phyloP scores from a whole-genome alignment of 2,329 filamentous ascomycete species.

The Nectriaceae sp. region DNA sequence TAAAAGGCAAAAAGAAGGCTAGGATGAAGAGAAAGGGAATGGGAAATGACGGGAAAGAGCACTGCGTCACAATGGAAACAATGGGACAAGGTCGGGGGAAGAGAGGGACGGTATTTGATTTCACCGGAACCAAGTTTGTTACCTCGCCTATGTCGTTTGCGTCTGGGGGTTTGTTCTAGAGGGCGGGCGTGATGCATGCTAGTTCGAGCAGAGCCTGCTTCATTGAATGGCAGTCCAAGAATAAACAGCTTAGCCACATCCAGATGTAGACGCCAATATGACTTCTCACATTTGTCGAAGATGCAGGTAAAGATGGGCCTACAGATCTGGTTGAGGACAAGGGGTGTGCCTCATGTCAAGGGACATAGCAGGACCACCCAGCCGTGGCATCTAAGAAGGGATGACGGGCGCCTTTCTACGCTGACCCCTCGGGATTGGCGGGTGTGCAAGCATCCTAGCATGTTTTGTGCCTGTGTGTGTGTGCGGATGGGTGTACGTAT shows the following conservation, averaged over 20 bases:
- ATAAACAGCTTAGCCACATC: slow-evolving; percentile 25
- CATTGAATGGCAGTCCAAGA: slow-evolving; percentile 21
- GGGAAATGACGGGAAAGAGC: slow-evolving; percentile 19
- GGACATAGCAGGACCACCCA: background rate
- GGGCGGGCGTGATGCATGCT: slow-evolving; percentile 18
- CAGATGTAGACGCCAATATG: slow-evolving; percentile 16
- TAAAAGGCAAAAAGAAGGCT: slow-evolving; percentile 5
- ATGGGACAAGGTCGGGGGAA: slow-evolving; percentile 24
- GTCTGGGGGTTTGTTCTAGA: slow-evolving; percentile 2
- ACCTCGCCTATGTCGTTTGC: slow-evolving; percentile 24
- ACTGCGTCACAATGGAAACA: slow-evolving; percentile 30
- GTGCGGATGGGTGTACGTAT: slow-evolving; percentile 26
- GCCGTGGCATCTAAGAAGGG: slow-evolving; percentile 19
- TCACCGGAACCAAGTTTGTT: slow-evolving; percentile 24
- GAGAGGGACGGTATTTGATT: slow-evolving; percentile 27
- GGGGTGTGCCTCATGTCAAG: slow-evolving; percentile 21
- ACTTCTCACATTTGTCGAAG: slow-evolving; percentile 19
- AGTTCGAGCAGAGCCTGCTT: slow-evolving; percentile 20
- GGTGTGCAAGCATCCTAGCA: slow-evolving; percentile 20
- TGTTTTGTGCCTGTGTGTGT: slow-evolving; percentile 24
- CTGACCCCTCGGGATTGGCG: slow-evolving; percentile 19
- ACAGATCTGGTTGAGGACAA: background rate
- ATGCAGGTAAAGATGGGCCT: slow-evolving; percentile 10
- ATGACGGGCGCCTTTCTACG: slow-evolving; percentile 15
- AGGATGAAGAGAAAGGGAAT: slow-evolving; percentile 6